Evolutionary conservation across 2,329 filamentous ascomycete species (phyloP).

Genomic region (Penicillium sclerotigenum): DNA sequence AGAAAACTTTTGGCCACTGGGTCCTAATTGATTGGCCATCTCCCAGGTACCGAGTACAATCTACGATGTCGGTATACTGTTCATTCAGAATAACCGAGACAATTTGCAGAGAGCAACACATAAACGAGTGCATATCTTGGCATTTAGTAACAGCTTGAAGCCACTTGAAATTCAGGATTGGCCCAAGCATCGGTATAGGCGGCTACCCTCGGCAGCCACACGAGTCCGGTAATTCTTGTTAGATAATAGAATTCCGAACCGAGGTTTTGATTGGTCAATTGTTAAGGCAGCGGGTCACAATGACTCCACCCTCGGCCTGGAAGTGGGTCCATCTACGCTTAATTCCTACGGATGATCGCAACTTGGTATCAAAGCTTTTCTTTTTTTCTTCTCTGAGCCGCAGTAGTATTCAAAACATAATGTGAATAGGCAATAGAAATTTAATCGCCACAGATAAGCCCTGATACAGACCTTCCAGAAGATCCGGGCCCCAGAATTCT

Average conservation of each 20-base stretch:
- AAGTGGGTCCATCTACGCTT: constrained; percentile 18
- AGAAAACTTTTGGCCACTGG: not conserved
- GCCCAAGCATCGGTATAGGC: not conserved
- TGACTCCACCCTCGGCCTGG: not conserved
- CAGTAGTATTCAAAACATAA: constrained; percentile 5
- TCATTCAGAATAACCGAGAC: not conserved
- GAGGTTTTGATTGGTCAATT: constrained; percentile 3
- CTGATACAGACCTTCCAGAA: constrained; percentile 5
- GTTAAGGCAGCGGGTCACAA: not conserved
- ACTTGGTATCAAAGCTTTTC: constrained; percentile 6
- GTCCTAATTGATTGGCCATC: not conserved
- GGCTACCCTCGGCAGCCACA: constrained; percentile 16
- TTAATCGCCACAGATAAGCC: constrained; percentile 6
- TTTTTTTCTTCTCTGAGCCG: not conserved
- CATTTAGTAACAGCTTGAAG: constrained; percentile 8
- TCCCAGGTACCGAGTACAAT: not conserved
- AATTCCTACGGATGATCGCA: constrained; percentile 12
- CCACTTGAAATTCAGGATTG: constrained; percentile 1
- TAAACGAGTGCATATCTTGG: not conserved
- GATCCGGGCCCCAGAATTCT: constrained; percentile 17
- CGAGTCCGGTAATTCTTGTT: constrained; percentile 16
- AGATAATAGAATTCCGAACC: constrained; percentile 16
- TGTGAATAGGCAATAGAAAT: constrained; percentile 15
- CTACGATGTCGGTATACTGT: not conserved
- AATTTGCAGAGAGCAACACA: not conserved